Evolutionary conservation across 176 grass and related monocot species (phyloP), one percentile per base, ranked within the genome.

Genomic region (Phragmites australis): DNA sequence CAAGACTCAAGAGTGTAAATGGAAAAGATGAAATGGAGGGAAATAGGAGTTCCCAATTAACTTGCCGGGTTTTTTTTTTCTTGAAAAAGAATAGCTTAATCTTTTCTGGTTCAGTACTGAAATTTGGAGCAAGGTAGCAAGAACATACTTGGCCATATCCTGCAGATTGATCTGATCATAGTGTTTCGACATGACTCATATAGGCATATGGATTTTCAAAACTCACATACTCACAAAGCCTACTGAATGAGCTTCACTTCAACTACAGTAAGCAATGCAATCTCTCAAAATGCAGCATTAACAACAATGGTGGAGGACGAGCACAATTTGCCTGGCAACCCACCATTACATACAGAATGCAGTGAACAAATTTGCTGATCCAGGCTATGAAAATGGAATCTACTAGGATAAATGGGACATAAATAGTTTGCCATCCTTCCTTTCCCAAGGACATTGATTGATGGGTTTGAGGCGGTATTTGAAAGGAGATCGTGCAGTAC

Each of bases 361-460:
- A 34, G n/a, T 12, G 4, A 40, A 39, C 37, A 57, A 10, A 58
- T 26, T 70, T 27, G 10, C 42, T 72, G 45, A 78, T 65, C n/a
- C 47, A 83, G 40, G 1, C 67, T 71, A 23, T n/a, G n/a, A 65
- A 55, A 88, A 45, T 39, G 47, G 31, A 56, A 77, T 73, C n/a
- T 62, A 32, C 30, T 78, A 32, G 48, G 48, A 78, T 65, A 58
- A 88, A 81, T 63, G 74, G 27, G 80, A 48, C 45, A 44, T 21
- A 62, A 88, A 72, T 78, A 88, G 39, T 88, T 83, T 47, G 54
- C 74, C 86, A 66, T 73, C 21, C 65, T 43, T 62, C 79, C 65
- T 63, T 8, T 39, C 62, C 69, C 4, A 16, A 47, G 58, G 21
- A n/a, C n/a, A n/a, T n/a, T n/a, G n/a, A n/a, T n/a, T n/a, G n/a